phyloP scores from a whole-genome alignment of 768 basidiomycete species.

The Mycena rosella region DNA sequence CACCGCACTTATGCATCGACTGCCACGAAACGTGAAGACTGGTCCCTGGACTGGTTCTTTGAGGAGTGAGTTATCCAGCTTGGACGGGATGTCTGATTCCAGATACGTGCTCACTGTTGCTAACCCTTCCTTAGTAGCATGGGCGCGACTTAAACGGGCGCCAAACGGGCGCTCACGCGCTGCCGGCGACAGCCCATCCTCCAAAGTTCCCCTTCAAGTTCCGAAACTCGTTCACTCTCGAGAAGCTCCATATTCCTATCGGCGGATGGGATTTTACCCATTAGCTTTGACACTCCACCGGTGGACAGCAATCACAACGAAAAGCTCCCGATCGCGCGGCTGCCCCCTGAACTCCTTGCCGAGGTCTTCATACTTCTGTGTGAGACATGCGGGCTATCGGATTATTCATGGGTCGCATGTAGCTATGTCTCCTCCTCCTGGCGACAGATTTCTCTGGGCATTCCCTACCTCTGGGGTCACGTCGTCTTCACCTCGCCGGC shows the following conservation, averaged over 20 bases:
- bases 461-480: conserved; percentile 25
- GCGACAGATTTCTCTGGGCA: conserved; percentile 21
- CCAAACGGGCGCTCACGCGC: background rate
- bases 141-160: background rate
- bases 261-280: background rate
- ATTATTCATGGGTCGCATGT: conserved; percentile 27
- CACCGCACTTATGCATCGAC: background rate
- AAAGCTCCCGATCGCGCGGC: conserved; percentile 16
- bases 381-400: conserved; percentile 2
- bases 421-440: conserved; percentile 30
- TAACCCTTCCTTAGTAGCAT: background rate
- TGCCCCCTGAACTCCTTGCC: conserved; percentile 29
- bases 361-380: conserved; percentile 26
- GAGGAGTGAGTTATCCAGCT: background rate
- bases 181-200: background rate
- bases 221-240: background rate
- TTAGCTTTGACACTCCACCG: conserved; percentile 6
- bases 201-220: background rate
- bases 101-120: background rate
- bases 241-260: background rate
- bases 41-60: background rate
- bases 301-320: conserved; percentile 20
- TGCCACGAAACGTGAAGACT: background rate
- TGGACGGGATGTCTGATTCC: background rate
- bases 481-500: conserved; percentile 9